phyloP scores from a whole-genome alignment of 1,284 basidiomycete genomes.

The Blastosporella zonata region DNA sequence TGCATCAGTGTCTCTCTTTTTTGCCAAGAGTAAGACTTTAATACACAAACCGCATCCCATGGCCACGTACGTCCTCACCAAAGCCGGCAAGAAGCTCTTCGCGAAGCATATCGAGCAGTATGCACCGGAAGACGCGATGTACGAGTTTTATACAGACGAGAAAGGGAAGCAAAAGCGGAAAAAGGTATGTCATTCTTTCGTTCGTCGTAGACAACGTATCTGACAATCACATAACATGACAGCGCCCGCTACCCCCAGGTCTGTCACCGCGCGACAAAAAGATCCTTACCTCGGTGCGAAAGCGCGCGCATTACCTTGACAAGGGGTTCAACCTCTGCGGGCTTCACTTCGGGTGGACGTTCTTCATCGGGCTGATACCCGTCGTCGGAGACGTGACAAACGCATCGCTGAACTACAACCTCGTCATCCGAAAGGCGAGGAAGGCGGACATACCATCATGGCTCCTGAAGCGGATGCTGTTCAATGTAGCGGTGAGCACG shows the following conservation, averaged over 20 bases:
- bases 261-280: conserved; percentile 75
- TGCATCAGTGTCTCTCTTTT: neutral
- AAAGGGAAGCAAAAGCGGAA: conserved; percentile 67
- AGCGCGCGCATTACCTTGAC: conserved; percentile 87
- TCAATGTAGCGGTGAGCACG: conserved; percentile 77
- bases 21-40: too few relatives aligned
- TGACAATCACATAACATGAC: conserved; percentile 1
- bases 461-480: conserved; percentile 73
- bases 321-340: conserved; percentile 86
- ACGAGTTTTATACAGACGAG: conserved; percentile 69
- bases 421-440: conserved; percentile 77
- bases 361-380: conserved; percentile 76
- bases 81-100: conserved; percentile 58
- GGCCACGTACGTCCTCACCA: conserved; percentile 31
- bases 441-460: conserved; percentile 71
- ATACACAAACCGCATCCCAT: conserved; percentile 4
- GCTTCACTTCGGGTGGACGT: conserved; percentile 85
- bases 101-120: conserved; percentile 63
- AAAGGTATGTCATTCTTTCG: conserved; percentile 47
- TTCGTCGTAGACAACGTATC: neutral
- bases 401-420: conserved; percentile 67
- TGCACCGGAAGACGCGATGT: conserved; percentile 74
- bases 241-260: conserved; percentile 77
- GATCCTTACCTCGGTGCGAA: conserved; percentile 72
- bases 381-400: conserved; percentile 68